Base-by-base conservation (phyloP, 2,329 filamentous ascomycete genomes). In the Xylaria sp. region DNA sequence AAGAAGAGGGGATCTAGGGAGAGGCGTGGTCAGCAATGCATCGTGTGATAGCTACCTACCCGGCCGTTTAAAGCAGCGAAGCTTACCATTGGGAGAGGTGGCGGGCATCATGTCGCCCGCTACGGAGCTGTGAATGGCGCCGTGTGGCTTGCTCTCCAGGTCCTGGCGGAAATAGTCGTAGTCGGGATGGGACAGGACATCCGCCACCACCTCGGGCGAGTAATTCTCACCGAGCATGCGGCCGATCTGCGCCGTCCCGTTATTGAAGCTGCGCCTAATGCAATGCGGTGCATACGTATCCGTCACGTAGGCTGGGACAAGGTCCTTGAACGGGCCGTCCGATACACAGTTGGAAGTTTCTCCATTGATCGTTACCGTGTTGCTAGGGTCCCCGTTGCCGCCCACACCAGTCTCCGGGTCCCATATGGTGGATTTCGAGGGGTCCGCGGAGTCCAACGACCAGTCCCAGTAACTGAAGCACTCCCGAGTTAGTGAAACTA, bases 31-130 rank as follows among this genome's bases (percentile, higher is more conserved):
- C 22, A 44, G 39, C 16, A 26, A 7, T 44, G 7, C n/a, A n/a
- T n/a, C n/a, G n/a, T n/a, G n/a, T n/a, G n/a, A n/a, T n/a, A n/a
- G n/a, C n/a, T n/a, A n/a, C 43, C 43, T 1, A 8, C 24, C 8
- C n/a, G 43, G 52, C 39, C 39, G 42, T 39, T 3, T 7, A 42
- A 20, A 40, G 44, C 52, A 39, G n/a, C n/a, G n/a, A n/a, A n/a
- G n/a, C n/a, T n/a, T 47, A 54, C 52, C 52, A 40, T 54, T 54
- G 16, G 52, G 52, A 42, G 52, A 41, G 2, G 52, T 54, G 26
- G 42, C 43, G 9, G 19, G 47, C n/a, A 4, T 46, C 11, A 54
- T 50, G 43, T 54, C 46, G 24, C 52, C 52, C 17, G 42, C 42
- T 16, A 54, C 52, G 29, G 26, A 38, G 13, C 39, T 50, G 9